Conservation (phyloP, 2,329 filamentous ascomycete species). For the Trichoderma aggressivum region DNA sequence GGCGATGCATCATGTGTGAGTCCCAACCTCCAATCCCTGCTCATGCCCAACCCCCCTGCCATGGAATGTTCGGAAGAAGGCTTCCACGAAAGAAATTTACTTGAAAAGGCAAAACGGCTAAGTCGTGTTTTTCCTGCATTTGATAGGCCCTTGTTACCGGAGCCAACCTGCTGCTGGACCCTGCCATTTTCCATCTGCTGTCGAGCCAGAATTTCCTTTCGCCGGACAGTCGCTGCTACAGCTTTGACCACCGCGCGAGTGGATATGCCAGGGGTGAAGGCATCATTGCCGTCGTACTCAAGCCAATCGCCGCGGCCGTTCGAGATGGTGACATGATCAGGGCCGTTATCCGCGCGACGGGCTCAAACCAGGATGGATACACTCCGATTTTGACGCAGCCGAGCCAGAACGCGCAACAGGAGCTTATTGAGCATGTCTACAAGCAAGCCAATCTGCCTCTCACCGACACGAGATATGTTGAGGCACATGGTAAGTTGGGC, state of each 20-base stretch:
- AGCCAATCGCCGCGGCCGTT: slow-evolving; percentile 47
- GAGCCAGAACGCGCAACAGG: slow-evolving; percentile 29
- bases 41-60: background rate
- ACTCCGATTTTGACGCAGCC: slow-evolving; percentile 43
- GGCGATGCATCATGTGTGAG: slow-evolving; percentile 34
- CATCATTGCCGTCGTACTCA: slow-evolving; percentile 44
- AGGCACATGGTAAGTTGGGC: slow-evolving; percentile 21
- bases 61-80: too few relatives aligned
- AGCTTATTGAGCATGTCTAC: slow-evolving; percentile 33
- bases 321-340: slow-evolving; percentile 37
- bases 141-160: slow-evolving; percentile 23
- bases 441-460: slow-evolving; percentile 21
- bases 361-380: slow-evolving; percentile 39
- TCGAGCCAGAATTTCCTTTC: background rate
- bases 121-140: too few relatives aligned
- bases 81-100: background rate
- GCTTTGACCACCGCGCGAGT: slow-evolving; percentile 24
- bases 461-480: slow-evolving; percentile 24
- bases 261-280: slow-evolving; percentile 47
- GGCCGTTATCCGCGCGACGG: slow-evolving; percentile 35
- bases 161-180: slow-evolving; percentile 23
- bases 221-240: slow-evolving; percentile 1
- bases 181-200: slow-evolving; percentile 19
- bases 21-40: background rate
- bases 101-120: slow-evolving; percentile 22